Evolutionary conservation across 768 basidiomycete genomes (phyloP).

Genomic region (Boletus coccyginus): DNA sequence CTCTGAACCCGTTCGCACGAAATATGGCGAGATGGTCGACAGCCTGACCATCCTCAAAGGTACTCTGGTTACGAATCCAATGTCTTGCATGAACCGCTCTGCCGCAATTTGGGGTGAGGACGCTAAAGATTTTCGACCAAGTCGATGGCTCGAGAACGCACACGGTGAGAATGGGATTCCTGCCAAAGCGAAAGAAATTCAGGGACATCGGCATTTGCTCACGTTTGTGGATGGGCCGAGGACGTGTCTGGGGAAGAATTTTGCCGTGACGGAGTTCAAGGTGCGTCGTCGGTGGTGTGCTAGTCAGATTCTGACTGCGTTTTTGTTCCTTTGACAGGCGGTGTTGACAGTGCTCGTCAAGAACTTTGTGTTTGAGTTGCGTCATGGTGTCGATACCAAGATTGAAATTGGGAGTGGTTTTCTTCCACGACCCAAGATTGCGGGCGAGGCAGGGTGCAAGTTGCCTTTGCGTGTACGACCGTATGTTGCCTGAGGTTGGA

Average conservation of each 20-base stretch:
- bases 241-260: slow-evolving; percentile 46
- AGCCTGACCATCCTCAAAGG: slow-evolving; percentile 47
- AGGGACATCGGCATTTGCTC: slow-evolving; percentile 48
- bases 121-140: slow-evolving; percentile 56
- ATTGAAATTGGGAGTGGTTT: slow-evolving; percentile 4
- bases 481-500: background rate
- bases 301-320: too few relatives aligned
- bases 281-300: slow-evolving; percentile 5
- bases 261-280: slow-evolving; percentile 42
- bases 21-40: slow-evolving; percentile 34
- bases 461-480: slow-evolving; percentile 21
- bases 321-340: too few relatives aligned
- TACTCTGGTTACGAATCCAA: slow-evolving; percentile 41
- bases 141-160: slow-evolving; percentile 52
- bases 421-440: slow-evolving; percentile 7
- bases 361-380: slow-evolving; percentile 35
- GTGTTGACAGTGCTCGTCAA: slow-evolving; percentile 40
- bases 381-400: slow-evolving; percentile 35
- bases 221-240: slow-evolving; percentile 50
- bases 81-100: slow-evolving; percentile 48
- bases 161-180: slow-evolving; percentile 17
- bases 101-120: slow-evolving; percentile 59
- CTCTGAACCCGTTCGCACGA: slow-evolving; percentile 36
- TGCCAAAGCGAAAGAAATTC: slow-evolving; percentile 36
- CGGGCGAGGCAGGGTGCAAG: slow-evolving; percentile 20